Evolutionary conservation across 306 rosid genomes (phyloP).

Genomic region (Sindora glabra): DNA sequence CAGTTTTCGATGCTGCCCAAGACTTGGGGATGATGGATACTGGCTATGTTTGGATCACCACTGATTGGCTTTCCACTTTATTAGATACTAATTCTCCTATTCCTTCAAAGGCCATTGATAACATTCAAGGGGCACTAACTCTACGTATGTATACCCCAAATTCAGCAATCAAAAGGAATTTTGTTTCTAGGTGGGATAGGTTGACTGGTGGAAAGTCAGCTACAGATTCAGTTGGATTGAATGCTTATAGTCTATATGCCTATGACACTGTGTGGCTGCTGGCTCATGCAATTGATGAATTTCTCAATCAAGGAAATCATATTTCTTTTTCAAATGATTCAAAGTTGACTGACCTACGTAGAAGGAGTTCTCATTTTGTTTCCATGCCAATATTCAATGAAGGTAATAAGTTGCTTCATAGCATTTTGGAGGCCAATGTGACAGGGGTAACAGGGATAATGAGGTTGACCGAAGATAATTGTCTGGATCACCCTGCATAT

Average conservation of each 20-base stretch:
- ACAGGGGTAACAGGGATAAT: slow-evolving; percentile 42
- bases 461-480: slow-evolving; percentile 23
- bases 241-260: slow-evolving; percentile 36
- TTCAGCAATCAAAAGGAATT: slow-evolving; percentile 34
- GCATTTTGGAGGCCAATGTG: slow-evolving; percentile 33
- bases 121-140: slow-evolving; percentile 58
- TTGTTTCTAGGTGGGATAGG: slow-evolving; percentile 48
- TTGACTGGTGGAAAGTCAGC: slow-evolving; percentile 26
- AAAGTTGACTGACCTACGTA: neutral
- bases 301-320: slow-evolving; percentile 39
- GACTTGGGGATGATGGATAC: slow-evolving; percentile 46
- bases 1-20: slow-evolving; percentile 33
- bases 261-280: slow-evolving; percentile 60
- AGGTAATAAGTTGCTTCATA: slow-evolving; percentile 29
- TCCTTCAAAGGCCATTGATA: slow-evolving; percentile 14
- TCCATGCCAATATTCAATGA: slow-evolving; percentile 40
- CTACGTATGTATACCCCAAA: slow-evolving; percentile 55
- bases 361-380: slow-evolving; percentile 23
- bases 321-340: slow-evolving; percentile 44
- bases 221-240: slow-evolving; percentile 26
- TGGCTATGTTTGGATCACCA: slow-evolving; percentile 59
- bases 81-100: slow-evolving; percentile 31
- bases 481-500: slow-evolving; percentile 39
- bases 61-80: slow-evolving; percentile 37
- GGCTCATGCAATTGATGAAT: slow-evolving; percentile 40